Evolutionary conservation across 148 eudicot species (phyloP), one percentile per base, ranked within the genome.

Genomic region (Rhododendron simsii): DNA sequence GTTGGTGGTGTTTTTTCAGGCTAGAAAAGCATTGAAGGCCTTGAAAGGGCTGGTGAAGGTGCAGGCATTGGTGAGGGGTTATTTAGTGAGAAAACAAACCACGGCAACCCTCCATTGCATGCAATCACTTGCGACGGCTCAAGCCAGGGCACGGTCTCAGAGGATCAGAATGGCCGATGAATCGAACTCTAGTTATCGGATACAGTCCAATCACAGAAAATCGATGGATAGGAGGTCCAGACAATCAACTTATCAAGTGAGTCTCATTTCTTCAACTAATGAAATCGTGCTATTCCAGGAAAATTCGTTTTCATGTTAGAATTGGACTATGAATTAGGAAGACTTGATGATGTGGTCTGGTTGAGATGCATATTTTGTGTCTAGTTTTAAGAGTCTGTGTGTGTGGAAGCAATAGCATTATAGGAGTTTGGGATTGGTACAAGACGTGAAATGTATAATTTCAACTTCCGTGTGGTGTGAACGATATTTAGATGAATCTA

Each of bases 11-110:
- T 55, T 59, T n/a, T 84, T 73, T 13, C 80, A 96, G 98, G 99
- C 99, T 47, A 94, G 98, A 81, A 96, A 94, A 83, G 99, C 99
- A 55, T 86, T 96, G 85, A 87, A 88, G 82, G 99, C 99, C 21
- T 83, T 96, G 81, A 94, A 89, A 87, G 99, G 99, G 80, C 83
- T 96, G 57, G 99, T 96, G 90, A 96, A 94, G 93, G 87, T 96
- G 78, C 99, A 96, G 82, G 99, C 99, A 63, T 86, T 96, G 81
- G 99, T 93, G 14, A 91, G 99, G 81, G 97, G 99, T 26, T 95
- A 96, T 75, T 84, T 96, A 83, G 98, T 95, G 53, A 87, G 99
- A 48, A 96, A 95, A 84, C 97, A 92, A 76, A 96, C 99, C 21
- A 88, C 94, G 0, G 93, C 94, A 1, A 94, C 98, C 15, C 95